Base-by-base conservation (phyloP, 2,329 filamentous ascomycete species). In the Pseudogymnoascus sp. region DNA sequence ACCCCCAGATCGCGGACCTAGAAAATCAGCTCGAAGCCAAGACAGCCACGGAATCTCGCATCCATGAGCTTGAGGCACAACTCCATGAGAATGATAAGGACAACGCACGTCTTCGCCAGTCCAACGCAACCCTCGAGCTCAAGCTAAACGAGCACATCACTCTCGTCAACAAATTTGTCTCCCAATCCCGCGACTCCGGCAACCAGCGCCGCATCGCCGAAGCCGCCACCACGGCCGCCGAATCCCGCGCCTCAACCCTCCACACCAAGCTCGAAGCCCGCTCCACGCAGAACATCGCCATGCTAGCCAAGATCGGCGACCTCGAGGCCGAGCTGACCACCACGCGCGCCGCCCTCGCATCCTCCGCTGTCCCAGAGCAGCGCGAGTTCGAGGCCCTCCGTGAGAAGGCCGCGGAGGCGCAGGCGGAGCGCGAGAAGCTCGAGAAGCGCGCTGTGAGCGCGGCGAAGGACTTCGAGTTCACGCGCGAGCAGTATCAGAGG, bases 161-260 rank as follows among this genome's bases (percentile, higher is more conserved):
- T 21, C 80, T 80, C 1, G 70, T 80, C 2, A 73, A 74, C 21
- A 72, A 73, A 5, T 77, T 84, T 3, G 79, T 84, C 60, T 71
- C 74, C 6, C 77, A 76, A 46, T 80, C 79, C 63, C 78, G 81
- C 66, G 75, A 75, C 12, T 82, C 84, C 2, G 71, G 85, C 4
- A 73, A 79, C 63, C 83, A 86, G 21, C 80, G 82, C 36, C 76
- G 75, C 36, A 69, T 68, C 4, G 82, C 80, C 42, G 76, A 84
- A 34, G 77, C 77, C 60, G 72, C 76, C 40, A 70, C 67, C 3
- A 75, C 75, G 2, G 43, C 66, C 21, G 53, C 66, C 0, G 34
- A 64, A 5, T 53, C 38, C 12, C 63, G 64, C 16, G 66, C 68
- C 46, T 37, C 62, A 1, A 63, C 18, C 2, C 34, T 74, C 12